Evolutionary conservation across 106 monocot genomes (phyloP), one percentile per base, ranked within the genome.

Genomic region (Dactylorhiza incarnata): DNA sequence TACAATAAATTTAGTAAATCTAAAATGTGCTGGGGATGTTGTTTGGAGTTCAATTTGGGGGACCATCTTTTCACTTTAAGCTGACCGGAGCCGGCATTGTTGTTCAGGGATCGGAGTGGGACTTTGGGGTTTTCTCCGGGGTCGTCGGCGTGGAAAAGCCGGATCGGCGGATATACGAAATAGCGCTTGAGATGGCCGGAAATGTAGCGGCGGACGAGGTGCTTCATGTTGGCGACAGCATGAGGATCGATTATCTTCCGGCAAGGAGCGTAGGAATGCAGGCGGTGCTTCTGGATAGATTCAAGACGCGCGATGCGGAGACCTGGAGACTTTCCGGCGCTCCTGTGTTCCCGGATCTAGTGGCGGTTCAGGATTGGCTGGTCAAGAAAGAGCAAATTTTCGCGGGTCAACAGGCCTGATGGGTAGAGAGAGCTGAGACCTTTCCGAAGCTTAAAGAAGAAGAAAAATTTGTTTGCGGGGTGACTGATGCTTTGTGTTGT

Each of bases 61-160:
- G 37, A 14, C 51, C 13, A 0, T 0, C 0, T 14, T 15, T 69
- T 12, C 15, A 59, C 23, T 4, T 23, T 13, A 52, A 10, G 51
- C 9, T 52, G 51, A 52, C 9, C 15, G 11, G 15, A 52, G 14
- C 20, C 58, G 0, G 19, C 22, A 6, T 20, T 20, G 0, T 59
- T 59, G 8, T 59, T 59, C 86, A 97, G 97, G 91, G 93, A 67
- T 91, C 94, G 9, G 97, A 97, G 75, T 97, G 97, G 97, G 97
- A 94, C 85, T 94, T 97, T 46, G 97, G 94, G 8, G 91, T 97
- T n/a, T 97, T 97, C 85, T 97, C 97, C 9, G 97, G 97, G 23
- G 22, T 91, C 5, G 87, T 88, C 6, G 97, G 97, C 5, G 68
- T 97, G 0, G 97, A 97, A 72, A 97, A 97, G 61, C 97, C 97